These are phyloP conservation scores for Boletus holoroseus DNA, from an alignment of 1,284 basidiomycete genomes.

Conservation along the genomic window DNA sequence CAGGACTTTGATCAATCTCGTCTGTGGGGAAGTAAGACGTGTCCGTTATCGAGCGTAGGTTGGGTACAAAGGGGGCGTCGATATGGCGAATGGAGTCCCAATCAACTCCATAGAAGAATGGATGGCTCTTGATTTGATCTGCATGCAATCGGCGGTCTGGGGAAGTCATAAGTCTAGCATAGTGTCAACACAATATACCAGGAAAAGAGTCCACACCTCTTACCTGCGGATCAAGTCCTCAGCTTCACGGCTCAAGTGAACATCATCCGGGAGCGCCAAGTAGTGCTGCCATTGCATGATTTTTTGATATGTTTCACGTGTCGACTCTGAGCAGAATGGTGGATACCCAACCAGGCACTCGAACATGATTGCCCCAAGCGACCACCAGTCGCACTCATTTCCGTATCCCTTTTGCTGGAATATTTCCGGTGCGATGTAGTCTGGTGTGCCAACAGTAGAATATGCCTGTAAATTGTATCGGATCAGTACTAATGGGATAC, in stretches of 20 bases:
- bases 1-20: constrained; percentile 83
- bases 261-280: constrained; percentile 91
- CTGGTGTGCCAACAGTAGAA: constrained; percentile 98
- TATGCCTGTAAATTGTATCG: constrained; percentile 63
- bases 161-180: constrained; percentile 71
- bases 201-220: constrained; percentile 14
- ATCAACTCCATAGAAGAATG: constrained; percentile 97
- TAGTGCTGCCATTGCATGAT: constrained; percentile 93
- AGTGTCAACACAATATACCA: constrained; percentile 7
- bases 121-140: constrained; percentile 88
- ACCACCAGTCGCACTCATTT: constrained; percentile 99
- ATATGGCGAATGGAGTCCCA: constrained; percentile 87
- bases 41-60: constrained; percentile 87
- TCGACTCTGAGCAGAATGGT: constrained; percentile 96
- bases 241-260: constrained; percentile 88
- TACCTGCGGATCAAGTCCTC: constrained; percentile 87
- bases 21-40: constrained; percentile 98
- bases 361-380: constrained; percentile 96
- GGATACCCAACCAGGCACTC: constrained; percentile 97
- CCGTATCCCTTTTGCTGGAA: constrained; percentile 97
- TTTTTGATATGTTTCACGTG: constrained; percentile 99
- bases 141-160: constrained; percentile 77
- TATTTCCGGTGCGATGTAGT: constrained; percentile 99
- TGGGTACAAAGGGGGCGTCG: constrained; percentile 93
- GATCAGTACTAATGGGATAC: background rate